phyloP scores from a whole-genome alignment of 768 basidiomycete genomes.

The Russula sp. region DNA sequence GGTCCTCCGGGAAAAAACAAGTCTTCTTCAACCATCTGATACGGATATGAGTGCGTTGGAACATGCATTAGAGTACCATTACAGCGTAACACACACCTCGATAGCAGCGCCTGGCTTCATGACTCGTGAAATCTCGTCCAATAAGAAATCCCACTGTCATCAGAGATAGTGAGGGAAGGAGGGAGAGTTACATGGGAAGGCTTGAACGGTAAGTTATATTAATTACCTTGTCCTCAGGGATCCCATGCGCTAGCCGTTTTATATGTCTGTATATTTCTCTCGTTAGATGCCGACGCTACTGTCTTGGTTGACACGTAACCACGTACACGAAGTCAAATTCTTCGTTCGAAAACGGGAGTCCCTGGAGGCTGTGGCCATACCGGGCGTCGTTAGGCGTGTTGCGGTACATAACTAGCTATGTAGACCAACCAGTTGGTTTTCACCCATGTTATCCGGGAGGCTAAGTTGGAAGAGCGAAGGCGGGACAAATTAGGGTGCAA shows the following conservation, averaged over 20 bases:
- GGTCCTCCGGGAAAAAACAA: constrained; percentile 60
- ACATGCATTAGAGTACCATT: not conserved
- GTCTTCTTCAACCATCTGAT: constrained; percentile 67
- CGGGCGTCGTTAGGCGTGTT: constrained; percentile 8
- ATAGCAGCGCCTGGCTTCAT: constrained; percentile 72
- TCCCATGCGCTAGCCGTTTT: constrained; percentile 65
- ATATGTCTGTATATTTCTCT: constrained; percentile 46
- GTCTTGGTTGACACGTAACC: not conserved
- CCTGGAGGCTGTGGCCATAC: constrained; percentile 45
- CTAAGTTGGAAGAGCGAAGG: constrained; percentile 51
- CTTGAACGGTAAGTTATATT: not conserved
- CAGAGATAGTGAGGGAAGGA: not conserved
- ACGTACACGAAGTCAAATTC: constrained; percentile 77
- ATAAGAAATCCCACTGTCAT: constrained; percentile 56
- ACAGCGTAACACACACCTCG: constrained; percentile 39
- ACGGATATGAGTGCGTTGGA: not conserved
- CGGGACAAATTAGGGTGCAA: constrained; percentile 62
- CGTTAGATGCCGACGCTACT: not conserved
- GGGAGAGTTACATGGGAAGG: not conserved
- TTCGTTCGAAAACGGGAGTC: constrained; percentile 61
- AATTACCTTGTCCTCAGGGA: constrained; percentile 67
- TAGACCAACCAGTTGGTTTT: constrained; percentile 62
- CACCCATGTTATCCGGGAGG: constrained; percentile 61
- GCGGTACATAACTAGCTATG: constrained; percentile 9
- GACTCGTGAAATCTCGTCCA: constrained; percentile 65